These are phyloP conservation scores for Exophiala viscosa DNA, from an alignment of 2,329 filamentous ascomycete species.

Conservation along the genomic window DNA sequence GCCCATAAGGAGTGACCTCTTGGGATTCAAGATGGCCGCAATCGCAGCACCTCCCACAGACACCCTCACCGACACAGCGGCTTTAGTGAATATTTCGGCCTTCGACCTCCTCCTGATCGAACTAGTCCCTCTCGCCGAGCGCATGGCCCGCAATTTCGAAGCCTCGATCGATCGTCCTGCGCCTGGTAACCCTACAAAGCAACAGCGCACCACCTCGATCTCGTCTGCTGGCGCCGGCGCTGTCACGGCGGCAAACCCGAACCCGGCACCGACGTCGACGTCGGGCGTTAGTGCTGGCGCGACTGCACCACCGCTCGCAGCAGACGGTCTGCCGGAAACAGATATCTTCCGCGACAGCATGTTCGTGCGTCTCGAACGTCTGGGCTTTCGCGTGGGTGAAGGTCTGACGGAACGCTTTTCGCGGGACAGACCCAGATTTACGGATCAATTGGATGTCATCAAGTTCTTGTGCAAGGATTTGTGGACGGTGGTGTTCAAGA, in stretches of 20 bases:
- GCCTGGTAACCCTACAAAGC: background rate
- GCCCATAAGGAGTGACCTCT: too few relatives aligned
- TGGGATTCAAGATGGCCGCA: background rate
- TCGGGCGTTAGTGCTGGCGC: background rate
- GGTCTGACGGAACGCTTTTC: slow-evolving; percentile 76
- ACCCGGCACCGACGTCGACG: background rate
- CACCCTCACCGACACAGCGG: slow-evolving; percentile 30
- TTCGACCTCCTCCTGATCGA: slow-evolving; percentile 96
- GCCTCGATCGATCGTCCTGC: slow-evolving; percentile 25
- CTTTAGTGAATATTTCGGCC: slow-evolving; percentile 76
- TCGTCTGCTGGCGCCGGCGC: background rate
- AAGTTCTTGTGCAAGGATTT: slow-evolving; percentile 99
- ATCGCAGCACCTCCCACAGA: background rate
- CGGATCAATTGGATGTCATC: slow-evolving; percentile 89
- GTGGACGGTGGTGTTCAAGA: slow-evolving; percentile 90
- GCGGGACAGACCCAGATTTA: slow-evolving; percentile 75
- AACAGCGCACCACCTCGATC: background rate
- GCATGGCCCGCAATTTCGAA: slow-evolving; percentile 59
- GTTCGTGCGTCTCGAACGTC: slow-evolving; percentile 74
- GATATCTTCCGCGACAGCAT: slow-evolving; percentile 82
- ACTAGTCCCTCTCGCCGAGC: slow-evolving; percentile 88
- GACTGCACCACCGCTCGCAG: slow-evolving; percentile 12
- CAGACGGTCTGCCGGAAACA: slow-evolving; percentile 34
- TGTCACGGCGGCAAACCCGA: background rate
- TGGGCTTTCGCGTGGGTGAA: slow-evolving; percentile 89